A percentile compares a stretch with the other conserved stretches of the same genome.
Conservation (phyloP, 108 stramenopile species). For the Nannochloropsis salina region DNA sequence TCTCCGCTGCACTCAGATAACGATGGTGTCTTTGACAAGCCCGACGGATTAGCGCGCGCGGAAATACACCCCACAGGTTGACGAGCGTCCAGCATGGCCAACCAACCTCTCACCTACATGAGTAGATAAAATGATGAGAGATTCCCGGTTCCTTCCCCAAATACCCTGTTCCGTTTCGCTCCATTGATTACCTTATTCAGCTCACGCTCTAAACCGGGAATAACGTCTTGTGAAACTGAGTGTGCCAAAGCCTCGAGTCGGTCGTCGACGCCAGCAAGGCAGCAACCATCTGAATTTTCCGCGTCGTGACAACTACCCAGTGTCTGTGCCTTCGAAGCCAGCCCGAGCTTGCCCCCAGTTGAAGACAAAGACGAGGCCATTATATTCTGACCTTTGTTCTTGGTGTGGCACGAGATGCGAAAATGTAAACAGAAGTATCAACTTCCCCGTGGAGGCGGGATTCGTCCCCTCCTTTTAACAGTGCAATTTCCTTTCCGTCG, state of each 20-base stretch:
- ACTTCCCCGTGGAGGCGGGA: too few species aligned
- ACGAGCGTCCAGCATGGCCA: neutral
- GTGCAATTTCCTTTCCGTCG: too few species aligned
- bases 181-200: neutral
- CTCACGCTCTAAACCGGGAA: constrained; percentile 1
- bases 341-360: too few species aligned
- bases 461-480: too few species aligned
- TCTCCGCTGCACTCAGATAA: too few species aligned
- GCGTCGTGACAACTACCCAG: neutral
- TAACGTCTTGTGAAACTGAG: constrained; percentile 4
- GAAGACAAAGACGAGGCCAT: too few species aligned
- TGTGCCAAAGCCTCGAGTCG: neutral
- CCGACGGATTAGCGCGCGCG: too few species aligned
- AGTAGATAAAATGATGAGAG: neutral
- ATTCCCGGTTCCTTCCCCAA: neutral
- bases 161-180: neutral
- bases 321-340: too few species aligned
- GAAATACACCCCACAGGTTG: neutral
- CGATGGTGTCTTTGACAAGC: too few species aligned
- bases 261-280: neutral
- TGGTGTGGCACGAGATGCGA: too few species aligned
- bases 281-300: neutral
- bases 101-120: neutral
- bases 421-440: too few species aligned
- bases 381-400: too few species aligned